Evolutionary conservation across 768 basidiomycete species (phyloP).

Genomic region (Pisolithus orientalis): DNA sequence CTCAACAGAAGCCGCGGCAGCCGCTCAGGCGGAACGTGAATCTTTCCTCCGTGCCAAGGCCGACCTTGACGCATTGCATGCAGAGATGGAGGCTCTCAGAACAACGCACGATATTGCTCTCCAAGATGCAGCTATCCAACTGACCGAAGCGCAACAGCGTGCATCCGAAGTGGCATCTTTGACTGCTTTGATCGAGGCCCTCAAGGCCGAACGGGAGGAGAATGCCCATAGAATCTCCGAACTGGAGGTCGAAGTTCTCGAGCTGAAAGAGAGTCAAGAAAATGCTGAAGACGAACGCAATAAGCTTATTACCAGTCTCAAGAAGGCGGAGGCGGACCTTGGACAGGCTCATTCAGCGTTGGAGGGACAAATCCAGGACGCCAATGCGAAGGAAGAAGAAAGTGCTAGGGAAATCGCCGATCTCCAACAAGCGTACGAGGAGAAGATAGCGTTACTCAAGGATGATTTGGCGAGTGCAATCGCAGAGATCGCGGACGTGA

Average conservation of each 20-base stretch:
- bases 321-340: constrained; percentile 49
- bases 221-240: constrained; percentile 67
- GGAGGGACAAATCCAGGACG: constrained; percentile 42
- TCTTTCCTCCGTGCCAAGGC: constrained; percentile 58
- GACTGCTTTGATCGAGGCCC: constrained; percentile 40
- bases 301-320: constrained; percentile 39
- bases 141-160: constrained; percentile 43
- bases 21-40: constrained; percentile 57
- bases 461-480: constrained; percentile 40
- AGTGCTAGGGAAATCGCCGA: constrained; percentile 34
- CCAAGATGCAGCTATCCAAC: constrained; percentile 39
- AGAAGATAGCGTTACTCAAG: constrained; percentile 38
- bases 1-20: constrained; percentile 37
- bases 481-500: constrained; percentile 41
- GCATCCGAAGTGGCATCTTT: constrained; percentile 38
- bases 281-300: constrained; percentile 52
- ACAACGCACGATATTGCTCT: constrained; percentile 43
- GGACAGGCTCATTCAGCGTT: constrained; percentile 41
- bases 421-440: constrained; percentile 37
- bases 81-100: constrained; percentile 48
- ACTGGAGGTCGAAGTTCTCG: constrained; percentile 74
- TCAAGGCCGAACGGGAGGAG: constrained; percentile 67
- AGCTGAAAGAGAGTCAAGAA: constrained; percentile 68
- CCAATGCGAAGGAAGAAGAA: constrained; percentile 43
- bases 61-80: constrained; percentile 49